Conservation (phyloP, 2,329 filamentous ascomycete species). For the Dactylellina sp. region DNA sequence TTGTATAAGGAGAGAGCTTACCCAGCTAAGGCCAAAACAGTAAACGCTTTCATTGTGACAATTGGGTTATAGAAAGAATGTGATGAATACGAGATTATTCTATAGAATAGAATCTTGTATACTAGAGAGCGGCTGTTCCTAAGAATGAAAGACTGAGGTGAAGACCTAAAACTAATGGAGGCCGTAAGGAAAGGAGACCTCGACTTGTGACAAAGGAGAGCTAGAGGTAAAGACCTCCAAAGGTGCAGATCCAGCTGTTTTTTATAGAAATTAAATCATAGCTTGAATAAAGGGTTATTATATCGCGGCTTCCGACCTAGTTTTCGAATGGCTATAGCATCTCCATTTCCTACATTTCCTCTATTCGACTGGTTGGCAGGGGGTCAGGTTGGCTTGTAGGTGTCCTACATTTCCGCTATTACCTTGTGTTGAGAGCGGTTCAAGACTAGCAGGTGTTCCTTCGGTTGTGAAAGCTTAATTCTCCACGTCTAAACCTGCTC, state of each 20-base stretch:
- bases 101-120: too few species aligned
- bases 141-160: not conserved
- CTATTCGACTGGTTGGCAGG: too few species aligned
- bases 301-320: too few species aligned
- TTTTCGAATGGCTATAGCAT: too few species aligned
- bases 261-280: too few species aligned
- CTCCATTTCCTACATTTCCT: too few species aligned
- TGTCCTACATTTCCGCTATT: not conserved
- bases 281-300: too few species aligned
- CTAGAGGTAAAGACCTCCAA: too few species aligned
- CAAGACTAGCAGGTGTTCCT: not conserved
- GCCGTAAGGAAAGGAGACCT: too few species aligned
- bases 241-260: too few species aligned
- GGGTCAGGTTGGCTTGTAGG: not conserved
- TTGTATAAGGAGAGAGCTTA: not conserved
- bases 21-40: constrained; percentile 8
- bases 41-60: constrained; percentile 4
- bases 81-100: not conserved
- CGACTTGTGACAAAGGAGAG: too few species aligned
- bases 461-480: constrained; percentile 10
- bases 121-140: not conserved
- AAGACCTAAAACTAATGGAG: too few species aligned
- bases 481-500: constrained; percentile 7
- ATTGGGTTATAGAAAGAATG: not conserved
- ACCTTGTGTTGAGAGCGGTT: not conserved